These are phyloP conservation scores for Ilex paraguariensis DNA, from an alignment of 305 asterid species.

Conservation along the genomic window DNA sequence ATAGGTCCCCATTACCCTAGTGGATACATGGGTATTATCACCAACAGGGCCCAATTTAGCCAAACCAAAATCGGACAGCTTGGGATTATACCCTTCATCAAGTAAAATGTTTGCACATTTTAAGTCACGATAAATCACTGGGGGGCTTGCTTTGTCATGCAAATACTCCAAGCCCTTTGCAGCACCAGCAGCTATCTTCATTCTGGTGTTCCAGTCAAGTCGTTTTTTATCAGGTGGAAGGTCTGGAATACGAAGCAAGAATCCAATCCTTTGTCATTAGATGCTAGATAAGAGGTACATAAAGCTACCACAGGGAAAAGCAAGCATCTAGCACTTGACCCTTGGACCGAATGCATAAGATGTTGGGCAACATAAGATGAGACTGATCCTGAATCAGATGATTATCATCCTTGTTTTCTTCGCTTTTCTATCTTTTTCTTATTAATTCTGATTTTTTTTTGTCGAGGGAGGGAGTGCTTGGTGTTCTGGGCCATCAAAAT, in stretches of 20 bases:
- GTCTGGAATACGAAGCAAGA: conserved; percentile 34
- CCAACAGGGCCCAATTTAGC: conserved; percentile 81
- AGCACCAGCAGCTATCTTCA: conserved; percentile 78
- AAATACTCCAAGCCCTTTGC: conserved; percentile 82
- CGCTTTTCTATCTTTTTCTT: too few species aligned
- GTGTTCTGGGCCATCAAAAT: too few species aligned
- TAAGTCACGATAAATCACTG: conserved; percentile 72
- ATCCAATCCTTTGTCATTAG: background rate
- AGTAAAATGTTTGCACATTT: conserved; percentile 72
- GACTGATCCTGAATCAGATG: too few species aligned
- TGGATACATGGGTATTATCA: conserved; percentile 75
- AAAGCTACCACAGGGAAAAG: too few species aligned
- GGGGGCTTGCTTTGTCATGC: conserved; percentile 80
- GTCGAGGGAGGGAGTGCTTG: too few species aligned
- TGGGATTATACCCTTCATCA: conserved; percentile 54
- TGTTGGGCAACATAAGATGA: too few species aligned
- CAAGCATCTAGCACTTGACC: too few species aligned
- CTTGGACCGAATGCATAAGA: too few species aligned
- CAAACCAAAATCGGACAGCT: conserved; percentile 76
- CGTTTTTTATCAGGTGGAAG: conserved; percentile 65
- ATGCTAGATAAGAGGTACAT: too few species aligned
- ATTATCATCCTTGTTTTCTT: too few species aligned
- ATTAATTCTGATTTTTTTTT: too few species aligned
- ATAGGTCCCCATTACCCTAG: conserved; percentile 82
- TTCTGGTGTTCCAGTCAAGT: conserved; percentile 73